Evolutionary conservation across 176 grass and related monocot species (phyloP).

Genomic region (Typha latifolia): DNA sequence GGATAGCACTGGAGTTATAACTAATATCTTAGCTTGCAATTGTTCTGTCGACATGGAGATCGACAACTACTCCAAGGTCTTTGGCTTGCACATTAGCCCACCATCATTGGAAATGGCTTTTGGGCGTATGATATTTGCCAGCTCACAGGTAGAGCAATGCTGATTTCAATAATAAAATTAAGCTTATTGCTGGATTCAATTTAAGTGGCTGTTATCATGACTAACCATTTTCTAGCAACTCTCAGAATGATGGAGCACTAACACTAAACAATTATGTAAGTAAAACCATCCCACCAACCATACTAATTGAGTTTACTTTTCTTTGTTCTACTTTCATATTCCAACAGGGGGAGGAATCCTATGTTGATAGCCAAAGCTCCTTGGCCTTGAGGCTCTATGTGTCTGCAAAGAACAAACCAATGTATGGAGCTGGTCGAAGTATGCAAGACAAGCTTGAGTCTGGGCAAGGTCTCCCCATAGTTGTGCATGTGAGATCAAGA

Average conservation of each 20-base stretch:
- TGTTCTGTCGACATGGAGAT: constrained; percentile 59
- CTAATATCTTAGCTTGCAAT: constrained; percentile 80
- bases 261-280: neutral
- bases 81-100: constrained; percentile 47
- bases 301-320: neutral
- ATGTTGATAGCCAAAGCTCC: constrained; percentile 15
- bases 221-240: no score
- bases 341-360: constrained; percentile 35
- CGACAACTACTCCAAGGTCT: constrained; percentile 83
- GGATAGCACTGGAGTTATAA: constrained; percentile 71
- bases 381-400: constrained; percentile 33
- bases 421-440: constrained; percentile 68
- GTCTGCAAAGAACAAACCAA: constrained; percentile 59
- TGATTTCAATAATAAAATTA: no score
- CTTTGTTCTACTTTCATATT: neutral
- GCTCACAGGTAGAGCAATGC: constrained; percentile 26
- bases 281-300: no score
- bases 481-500: constrained; percentile 36
- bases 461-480: constrained; percentile 37
- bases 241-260: neutral
- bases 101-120: constrained; percentile 50
- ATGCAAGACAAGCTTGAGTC: constrained; percentile 83
- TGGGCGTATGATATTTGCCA: constrained; percentile 51
- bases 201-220: no score
- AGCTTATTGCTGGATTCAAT: no score